Percentiles rank a stretch among this genome's conserved stretches.
These are phyloP conservation scores for Vishniacozyma victoriae DNA, from an alignment of 768 basidiomycete species.

Conservation along the genomic window DNA sequence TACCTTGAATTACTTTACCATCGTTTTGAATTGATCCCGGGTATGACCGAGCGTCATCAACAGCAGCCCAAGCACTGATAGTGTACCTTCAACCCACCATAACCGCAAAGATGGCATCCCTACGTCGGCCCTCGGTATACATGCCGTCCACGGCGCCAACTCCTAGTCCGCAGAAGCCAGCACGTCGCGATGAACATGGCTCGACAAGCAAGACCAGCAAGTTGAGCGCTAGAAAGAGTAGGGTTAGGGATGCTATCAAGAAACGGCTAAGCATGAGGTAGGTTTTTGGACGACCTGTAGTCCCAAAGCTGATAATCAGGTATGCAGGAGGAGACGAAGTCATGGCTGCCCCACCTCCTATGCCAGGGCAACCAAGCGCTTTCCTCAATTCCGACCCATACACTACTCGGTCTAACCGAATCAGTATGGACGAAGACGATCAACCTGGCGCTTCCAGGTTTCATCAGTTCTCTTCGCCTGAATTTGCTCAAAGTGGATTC, in stretches of 20 bases:
- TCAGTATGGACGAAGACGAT: slow-evolving; percentile 14
- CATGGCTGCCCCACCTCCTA: slow-evolving; percentile 10
- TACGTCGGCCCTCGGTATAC: slow-evolving; percentile 31
- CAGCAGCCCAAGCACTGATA: neutral
- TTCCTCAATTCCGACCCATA: slow-evolving; percentile 29
- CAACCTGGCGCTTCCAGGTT: slow-evolving; percentile 38
- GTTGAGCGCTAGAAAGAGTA: slow-evolving; percentile 49
- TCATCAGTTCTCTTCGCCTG: slow-evolving; percentile 47
- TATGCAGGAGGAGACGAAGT: slow-evolving; percentile 20
- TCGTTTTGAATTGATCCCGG: neutral
- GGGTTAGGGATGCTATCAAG: slow-evolving; percentile 83
- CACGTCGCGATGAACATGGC: slow-evolving; percentile 8
- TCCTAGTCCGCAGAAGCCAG: slow-evolving; percentile 7
- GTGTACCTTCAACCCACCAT: neutral
- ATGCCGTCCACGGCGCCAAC: slow-evolving; percentile 9
- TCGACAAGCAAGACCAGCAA: slow-evolving; percentile 6
- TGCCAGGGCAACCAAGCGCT: slow-evolving; percentile 19
- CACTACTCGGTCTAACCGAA: slow-evolving; percentile 8
- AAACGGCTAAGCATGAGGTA: slow-evolving; percentile 93
- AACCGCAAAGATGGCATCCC: slow-evolving; percentile 25
- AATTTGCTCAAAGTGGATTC: slow-evolving; percentile 52
- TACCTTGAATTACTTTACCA: neutral
- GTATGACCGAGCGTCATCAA: neutral
- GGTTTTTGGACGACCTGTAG: slow-evolving; percentile 47
- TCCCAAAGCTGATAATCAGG: slow-evolving; percentile 3